A percentile compares a stretch with the other conserved stretches of the same genome.
phyloP scores from a whole-genome alignment of 441 rosid genomes.

The Codiaeum variegatum region DNA sequence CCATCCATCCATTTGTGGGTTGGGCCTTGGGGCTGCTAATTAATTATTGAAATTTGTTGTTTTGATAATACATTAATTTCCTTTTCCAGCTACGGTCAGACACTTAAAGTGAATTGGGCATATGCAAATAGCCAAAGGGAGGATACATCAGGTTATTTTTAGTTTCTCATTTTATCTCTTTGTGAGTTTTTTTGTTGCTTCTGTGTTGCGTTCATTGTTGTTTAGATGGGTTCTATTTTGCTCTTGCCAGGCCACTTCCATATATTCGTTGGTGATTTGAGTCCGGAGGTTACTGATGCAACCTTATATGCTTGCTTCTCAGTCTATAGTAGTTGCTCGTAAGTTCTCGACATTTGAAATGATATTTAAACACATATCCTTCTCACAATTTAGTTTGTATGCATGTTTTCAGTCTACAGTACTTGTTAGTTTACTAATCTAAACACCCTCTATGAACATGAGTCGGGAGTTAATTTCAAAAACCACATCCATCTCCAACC shows the following conservation, averaged over 20 bases:
- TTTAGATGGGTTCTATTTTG: conserved; percentile 7
- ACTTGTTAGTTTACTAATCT: neutral
- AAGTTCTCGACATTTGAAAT: conserved; percentile 34
- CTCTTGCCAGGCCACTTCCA: conserved; percentile 61
- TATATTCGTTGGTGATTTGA: conserved; percentile 87
- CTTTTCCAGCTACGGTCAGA: conserved; percentile 69
- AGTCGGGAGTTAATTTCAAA: neutral
- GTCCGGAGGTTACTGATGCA: conserved; percentile 92
- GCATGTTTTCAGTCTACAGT: too few relatives aligned
- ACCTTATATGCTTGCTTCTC: conserved; percentile 80
- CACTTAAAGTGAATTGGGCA: conserved; percentile 92
- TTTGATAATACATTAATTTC: conserved; percentile 1
- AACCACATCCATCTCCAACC: neutral
- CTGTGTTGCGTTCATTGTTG: neutral
- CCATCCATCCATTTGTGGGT: neutral
- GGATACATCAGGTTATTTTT: conserved; percentile 72
- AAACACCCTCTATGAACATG: neutral
- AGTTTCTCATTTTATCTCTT: neutral
- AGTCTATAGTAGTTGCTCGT: conserved; percentile 78
- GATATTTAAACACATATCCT: neutral
- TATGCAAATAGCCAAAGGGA: conserved; percentile 92
- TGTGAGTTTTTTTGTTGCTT: neutral
- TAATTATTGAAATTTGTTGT: conserved; percentile 1
- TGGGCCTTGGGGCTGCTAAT: neutral
- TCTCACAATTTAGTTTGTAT: too few relatives aligned